These are phyloP conservation scores for Microascus cirrosus DNA, from an alignment of 2,329 filamentous ascomycete genomes.

Conservation along the genomic window DNA sequence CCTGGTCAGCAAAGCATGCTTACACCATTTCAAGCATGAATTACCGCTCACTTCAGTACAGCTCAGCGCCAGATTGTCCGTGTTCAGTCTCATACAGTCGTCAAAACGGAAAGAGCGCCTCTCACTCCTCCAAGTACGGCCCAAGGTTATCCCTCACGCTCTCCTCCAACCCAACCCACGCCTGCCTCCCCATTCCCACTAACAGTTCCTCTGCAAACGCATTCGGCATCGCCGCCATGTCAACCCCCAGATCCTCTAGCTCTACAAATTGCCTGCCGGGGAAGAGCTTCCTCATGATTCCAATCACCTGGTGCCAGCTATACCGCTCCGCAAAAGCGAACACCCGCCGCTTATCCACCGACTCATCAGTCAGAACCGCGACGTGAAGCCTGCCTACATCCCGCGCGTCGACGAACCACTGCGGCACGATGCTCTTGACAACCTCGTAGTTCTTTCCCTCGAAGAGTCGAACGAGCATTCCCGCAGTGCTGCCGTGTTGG, in stretches of 20 bases:
- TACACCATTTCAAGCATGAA: too few species aligned
- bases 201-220: neutral
- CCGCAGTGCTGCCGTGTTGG: conserved; percentile 1
- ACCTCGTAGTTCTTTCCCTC: conserved; percentile 3
- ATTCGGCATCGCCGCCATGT: neutral
- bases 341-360: neutral
- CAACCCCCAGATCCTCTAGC: neutral
- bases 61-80: too few species aligned
- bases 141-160: neutral
- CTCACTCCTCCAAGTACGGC: too few species aligned
- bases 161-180: neutral
- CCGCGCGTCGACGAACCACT: conserved; percentile 3
- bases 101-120: too few species aligned
- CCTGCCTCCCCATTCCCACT: neutral
- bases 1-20: too few species aligned
- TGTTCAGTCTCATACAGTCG: too few species aligned
- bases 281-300: neutral
- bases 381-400: neutral
- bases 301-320: neutral
- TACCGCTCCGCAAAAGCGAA: conserved; percentile 1
- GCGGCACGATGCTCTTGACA: neutral
- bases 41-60: too few species aligned
- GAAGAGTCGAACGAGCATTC: conserved; percentile 1
- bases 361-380: neutral
- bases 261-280: neutral